phyloP scores from a whole-genome alignment of 768 basidiomycete species.

The Tephrocybe rancida region DNA sequence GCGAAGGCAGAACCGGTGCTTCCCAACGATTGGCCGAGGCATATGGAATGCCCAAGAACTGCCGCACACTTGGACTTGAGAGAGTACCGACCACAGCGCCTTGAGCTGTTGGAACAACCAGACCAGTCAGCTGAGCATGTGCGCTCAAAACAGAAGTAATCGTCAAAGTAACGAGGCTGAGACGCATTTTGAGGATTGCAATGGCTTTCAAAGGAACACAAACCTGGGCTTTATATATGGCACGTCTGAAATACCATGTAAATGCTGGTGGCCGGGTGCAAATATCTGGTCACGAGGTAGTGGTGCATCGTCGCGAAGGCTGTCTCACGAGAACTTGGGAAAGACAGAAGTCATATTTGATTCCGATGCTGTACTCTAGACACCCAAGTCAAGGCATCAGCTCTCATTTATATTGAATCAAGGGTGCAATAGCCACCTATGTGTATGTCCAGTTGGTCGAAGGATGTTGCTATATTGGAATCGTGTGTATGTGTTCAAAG shows the following conservation, averaged over 20 bases:
- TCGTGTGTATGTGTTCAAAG: no score
- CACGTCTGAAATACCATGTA: background rate
- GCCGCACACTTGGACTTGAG: slow-evolving; percentile 29
- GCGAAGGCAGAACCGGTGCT: slow-evolving; percentile 26
- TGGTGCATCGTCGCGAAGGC: background rate
- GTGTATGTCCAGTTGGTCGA: no score
- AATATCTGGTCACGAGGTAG: slow-evolving; percentile 4
- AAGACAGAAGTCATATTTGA: background rate
- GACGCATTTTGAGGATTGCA: slow-evolving; percentile 12
- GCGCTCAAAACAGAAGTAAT: background rate
- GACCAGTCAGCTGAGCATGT: slow-evolving; percentile 14
- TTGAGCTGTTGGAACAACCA: slow-evolving; percentile 31
- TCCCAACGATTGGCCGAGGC: slow-evolving; percentile 36
- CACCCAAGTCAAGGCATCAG: background rate
- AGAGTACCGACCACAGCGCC: slow-evolving; percentile 32
- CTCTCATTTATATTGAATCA: background rate
- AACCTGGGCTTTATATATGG: background rate
- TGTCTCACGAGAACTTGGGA: background rate
- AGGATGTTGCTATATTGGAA: no score
- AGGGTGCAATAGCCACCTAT: background rate
- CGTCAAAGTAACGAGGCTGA: background rate
- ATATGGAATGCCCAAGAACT: slow-evolving; percentile 38
- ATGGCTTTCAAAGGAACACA: slow-evolving; percentile 10
- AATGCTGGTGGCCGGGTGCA: slow-evolving; percentile 4
- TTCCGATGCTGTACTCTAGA: no score